Conservation (phyloP, 2,329 filamentous ascomycete genomes). For the Claviceps sp. region DNA sequence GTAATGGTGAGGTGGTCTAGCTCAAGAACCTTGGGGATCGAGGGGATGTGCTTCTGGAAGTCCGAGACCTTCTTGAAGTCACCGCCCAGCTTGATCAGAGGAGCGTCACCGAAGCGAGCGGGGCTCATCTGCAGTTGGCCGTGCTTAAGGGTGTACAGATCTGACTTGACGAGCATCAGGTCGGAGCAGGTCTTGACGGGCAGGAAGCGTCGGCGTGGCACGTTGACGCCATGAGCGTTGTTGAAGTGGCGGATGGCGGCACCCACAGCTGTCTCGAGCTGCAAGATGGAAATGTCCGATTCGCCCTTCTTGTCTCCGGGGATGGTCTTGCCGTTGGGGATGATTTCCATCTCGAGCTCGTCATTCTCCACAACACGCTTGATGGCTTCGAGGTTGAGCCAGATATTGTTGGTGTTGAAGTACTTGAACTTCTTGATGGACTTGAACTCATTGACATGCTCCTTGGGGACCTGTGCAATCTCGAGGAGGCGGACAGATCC, state of each 20-base stretch:
- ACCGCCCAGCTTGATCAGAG: slow-evolving; percentile 93
- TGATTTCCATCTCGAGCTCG: slow-evolving; percentile 98
- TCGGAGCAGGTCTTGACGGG: slow-evolving; percentile 99
- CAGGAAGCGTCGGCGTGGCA: slow-evolving; percentile 93
- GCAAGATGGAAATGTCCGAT: slow-evolving; percentile 91
- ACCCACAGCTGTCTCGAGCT: slow-evolving; percentile 97
- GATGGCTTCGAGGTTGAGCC: slow-evolving; percentile 94
- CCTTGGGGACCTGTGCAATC: slow-evolving; percentile 98
- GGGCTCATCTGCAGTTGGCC: slow-evolving; percentile 95
- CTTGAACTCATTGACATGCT: slow-evolving; percentile 99
- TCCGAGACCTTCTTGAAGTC: slow-evolving; percentile 99
- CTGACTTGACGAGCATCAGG: slow-evolving; percentile 98
- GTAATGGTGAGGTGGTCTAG: slow-evolving; percentile 95
- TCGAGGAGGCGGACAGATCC: slow-evolving; percentile 92
- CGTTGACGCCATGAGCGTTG: slow-evolving; percentile 98
- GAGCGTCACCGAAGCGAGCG: slow-evolving; percentile 89
- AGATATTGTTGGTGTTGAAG: slow-evolving; percentile 99
- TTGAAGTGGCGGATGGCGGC: slow-evolving; percentile 97
- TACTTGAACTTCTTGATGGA: slow-evolving; percentile 99
- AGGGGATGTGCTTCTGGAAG: slow-evolving; percentile 78
- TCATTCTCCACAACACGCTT: slow-evolving; percentile 98
- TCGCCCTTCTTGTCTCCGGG: slow-evolving; percentile 99
- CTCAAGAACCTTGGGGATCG: slow-evolving; percentile 83
- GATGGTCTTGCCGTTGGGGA: slow-evolving; percentile 97
- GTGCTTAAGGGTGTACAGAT: slow-evolving; percentile 97